Evolutionary conservation across 441 rosid species (phyloP).

Genomic region (Corymbia calophylla): DNA sequence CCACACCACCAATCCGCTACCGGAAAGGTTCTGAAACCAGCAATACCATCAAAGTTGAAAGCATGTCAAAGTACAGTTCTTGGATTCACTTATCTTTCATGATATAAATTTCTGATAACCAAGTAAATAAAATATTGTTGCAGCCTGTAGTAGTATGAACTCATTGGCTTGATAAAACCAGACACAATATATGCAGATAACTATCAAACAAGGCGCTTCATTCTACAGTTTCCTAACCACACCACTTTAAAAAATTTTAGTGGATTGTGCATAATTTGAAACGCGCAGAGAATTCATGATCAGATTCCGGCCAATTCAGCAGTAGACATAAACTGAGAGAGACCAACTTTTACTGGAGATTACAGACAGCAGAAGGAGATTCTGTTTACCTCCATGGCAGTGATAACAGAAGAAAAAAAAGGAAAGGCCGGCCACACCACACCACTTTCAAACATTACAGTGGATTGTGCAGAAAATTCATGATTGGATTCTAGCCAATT

Average conservation of each 20-base stretch:
- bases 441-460: not conserved
- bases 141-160: not conserved
- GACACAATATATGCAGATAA: not conserved
- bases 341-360: not conserved
- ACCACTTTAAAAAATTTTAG: not conserved
- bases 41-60: not conserved
- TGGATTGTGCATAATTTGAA: not conserved
- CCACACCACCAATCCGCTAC: not conserved
- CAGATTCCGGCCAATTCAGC: not conserved
- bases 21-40: not conserved
- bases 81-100: not conserved
- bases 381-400: not conserved
- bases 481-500: not conserved
- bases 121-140: not conserved
- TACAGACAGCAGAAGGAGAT: not conserved
- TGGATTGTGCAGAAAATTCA: not conserved
- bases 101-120: not conserved
- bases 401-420: too few relatives aligned
- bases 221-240: not conserved
- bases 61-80: not conserved
- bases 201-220: not conserved
- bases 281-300: not conserved
- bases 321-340: not conserved
- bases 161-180: not conserved
- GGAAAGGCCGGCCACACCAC: too few relatives aligned